Evolutionary conservation across 495 filamentous ascomycete genomes (phyloP), one percentile per base, ranked within the genome.

Genomic region (Neurospora sp.): DNA sequence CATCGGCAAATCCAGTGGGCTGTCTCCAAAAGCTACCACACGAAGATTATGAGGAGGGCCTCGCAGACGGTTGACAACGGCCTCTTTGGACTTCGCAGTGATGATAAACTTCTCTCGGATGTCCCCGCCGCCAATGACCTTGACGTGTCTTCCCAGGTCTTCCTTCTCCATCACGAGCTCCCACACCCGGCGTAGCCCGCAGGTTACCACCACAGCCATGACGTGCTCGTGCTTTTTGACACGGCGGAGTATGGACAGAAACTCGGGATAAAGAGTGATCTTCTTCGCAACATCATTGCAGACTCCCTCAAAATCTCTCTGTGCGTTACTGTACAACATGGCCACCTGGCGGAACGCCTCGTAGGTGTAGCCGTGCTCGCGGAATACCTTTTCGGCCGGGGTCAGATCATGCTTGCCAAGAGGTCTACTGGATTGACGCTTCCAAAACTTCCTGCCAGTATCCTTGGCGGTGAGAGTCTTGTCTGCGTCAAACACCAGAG

Each of bases 21-120:
- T 89, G 75, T 91, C 89, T 71, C 91, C 89, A 76, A 92, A 89
- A 0, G 89, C 90, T 79, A 84, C 88, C 31, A 90, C 85, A 66
- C 85, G 80, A 37, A 83, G 48, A 0, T 81, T 12, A 72, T 85
- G 74, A 11, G 10, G 9, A 6, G 78, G 39, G 72, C 78, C 77
- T 4, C 70, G 73, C 37, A 91, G 76, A 71, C 75, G 82, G 20
- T 44, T 72, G 1, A 89, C 86, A 62, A 91, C 23, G 10, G 73
- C 78, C 5, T 77, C 83, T 79, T 92, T 93, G 39, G 89, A 78
- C 10, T 73, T 77, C 23, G 84, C 78, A 14, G 85, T 90, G 41
- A 92, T 80, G 59, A 92, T 82, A 69, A 85, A 78, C 0, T 77
- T 82, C 74, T 91, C 86, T 6, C 76, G 41, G 48, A 88, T 76